Percentiles rank a stretch among this genome's conserved stretches.
These are phyloP conservation scores for Picea sitchensis DNA, from an alignment of 75 land plant genomes.

Conservation along the genomic window DNA sequence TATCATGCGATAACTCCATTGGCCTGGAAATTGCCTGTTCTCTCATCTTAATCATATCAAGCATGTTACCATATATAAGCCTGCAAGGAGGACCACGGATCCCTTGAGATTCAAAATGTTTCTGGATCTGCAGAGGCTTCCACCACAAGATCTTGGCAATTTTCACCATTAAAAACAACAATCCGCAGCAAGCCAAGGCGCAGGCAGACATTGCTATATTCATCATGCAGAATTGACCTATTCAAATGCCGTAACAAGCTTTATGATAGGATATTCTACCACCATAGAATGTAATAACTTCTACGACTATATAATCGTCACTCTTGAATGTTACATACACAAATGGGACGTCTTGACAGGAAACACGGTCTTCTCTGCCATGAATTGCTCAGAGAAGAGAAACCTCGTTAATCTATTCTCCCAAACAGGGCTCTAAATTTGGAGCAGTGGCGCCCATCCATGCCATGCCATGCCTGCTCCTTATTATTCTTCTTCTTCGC, in stretches of 20 bases:
- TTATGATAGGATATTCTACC: no score
- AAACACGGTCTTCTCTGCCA: neutral
- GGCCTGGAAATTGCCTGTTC: constrained; percentile 16
- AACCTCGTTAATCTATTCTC: neutral
- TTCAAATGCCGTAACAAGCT: no score
- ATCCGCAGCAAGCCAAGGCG: neutral
- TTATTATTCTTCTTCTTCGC: no score
- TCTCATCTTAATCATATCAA: neutral
- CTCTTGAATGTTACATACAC: no score
- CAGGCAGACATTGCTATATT: neutral
- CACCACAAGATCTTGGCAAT: constrained; percentile 20
- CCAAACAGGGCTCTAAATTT: constrained; percentile 1
- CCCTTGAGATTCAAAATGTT: constrained; percentile 31
- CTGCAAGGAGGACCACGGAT: constrained; percentile 28
- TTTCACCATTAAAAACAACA: constrained; percentile 10
- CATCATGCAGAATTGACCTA: neutral
- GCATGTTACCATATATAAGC: constrained; percentile 14
- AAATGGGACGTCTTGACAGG: no score
- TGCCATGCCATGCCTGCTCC: neutral
- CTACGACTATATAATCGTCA: no score
- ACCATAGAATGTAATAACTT: no score
- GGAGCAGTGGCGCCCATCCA: neutral
- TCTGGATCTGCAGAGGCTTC: constrained; percentile 27
- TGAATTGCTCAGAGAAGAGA: constrained; percentile 6
- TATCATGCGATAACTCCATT: constrained; percentile 26